Conservation (phyloP, 2,329 filamentous ascomycete species). For the Colletotrichum echinochloae region DNA sequence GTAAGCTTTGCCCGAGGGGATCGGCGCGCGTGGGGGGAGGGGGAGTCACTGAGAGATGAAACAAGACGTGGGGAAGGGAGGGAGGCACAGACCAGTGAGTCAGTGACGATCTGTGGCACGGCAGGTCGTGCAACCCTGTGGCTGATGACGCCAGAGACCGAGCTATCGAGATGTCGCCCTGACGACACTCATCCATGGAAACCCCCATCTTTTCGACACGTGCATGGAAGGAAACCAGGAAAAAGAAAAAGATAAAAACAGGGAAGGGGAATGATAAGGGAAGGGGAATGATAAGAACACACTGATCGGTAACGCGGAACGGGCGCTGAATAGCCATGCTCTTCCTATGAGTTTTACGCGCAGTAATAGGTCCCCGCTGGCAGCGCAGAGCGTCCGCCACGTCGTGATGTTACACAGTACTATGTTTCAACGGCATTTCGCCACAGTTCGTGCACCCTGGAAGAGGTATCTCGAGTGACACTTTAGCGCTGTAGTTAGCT, state of each 20-base stretch:
- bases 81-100: not conserved
- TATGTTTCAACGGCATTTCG: constrained; percentile 22
- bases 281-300: too few species aligned
- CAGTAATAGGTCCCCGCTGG: not conserved
- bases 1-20: constrained; percentile 1
- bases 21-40: constrained; percentile 15
- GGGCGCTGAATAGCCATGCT: too few species aligned
- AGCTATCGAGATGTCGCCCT: not conserved
- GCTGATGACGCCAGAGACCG: constrained; percentile 34
- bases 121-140: constrained; percentile 22
- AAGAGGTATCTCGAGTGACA: not conserved
- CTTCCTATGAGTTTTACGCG: constrained; percentile 17
- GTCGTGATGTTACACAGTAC: not conserved
- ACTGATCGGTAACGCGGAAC: not conserved
- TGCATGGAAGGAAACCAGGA: not conserved
- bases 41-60: constrained; percentile 28
- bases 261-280: too few species aligned
- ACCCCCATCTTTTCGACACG: not conserved
- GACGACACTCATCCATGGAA: not conserved
- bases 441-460: not conserved
- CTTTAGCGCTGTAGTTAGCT: not conserved
- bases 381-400: constrained; percentile 4
- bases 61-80: constrained; percentile 34
- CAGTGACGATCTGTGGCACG: constrained; percentile 31
- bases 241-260: not conserved